Base-by-base conservation (phyloP, 192 early-diverging fungal species). In the Geranomyces variabilis region DNA sequence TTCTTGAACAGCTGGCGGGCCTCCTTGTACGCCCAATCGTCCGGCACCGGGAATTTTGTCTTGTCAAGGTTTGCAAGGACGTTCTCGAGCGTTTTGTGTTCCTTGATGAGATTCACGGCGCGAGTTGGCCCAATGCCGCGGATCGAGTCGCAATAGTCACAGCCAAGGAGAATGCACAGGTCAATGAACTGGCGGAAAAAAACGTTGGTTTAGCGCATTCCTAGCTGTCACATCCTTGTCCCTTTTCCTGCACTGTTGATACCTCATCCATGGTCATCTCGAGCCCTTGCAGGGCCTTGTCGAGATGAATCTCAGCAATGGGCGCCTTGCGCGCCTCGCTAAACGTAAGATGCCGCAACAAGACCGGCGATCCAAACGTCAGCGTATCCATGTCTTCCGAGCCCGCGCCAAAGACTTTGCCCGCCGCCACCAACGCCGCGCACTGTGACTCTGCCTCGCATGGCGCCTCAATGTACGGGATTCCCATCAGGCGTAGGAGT, bases 301-400 rank as follows among this genome's bases (percentile, higher is more conserved):
- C 82, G 19, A 95, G 78, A 21, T 88, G 82, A 44, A 99, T 88
- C 78, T 98, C 96, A 64, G 87, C 86, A 69, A 99, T 96, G 6
- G 93, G 94, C 86, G 92, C 74, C 73, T 97, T 98, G 45, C 91
- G 89, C 17, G 87, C 84, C 45, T 97, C 96, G 63, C 90, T 92
- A 74, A 92, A 93, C 0, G 97, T 99, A 65, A 99, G 79, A 71
- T 98, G 94, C 15, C 97, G 89, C 44, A 99, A 68, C 14, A 99
- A 78, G 41, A 96, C 85, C 0, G 97, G 94, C 0, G 95, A 79
- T 13, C 89, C 90, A 80, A 99, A 99, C 15, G 94, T 92, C 55
- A 99, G 81, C 0, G 97, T 99, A 69, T 99, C 97, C 96, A 99
- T 98, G 81, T 99, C 97, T 72, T 99, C 96, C 13, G 94, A 96